Evolutionary conservation across 139 green algal genomes (phyloP).

Genomic region (Closterium sp.): DNA sequence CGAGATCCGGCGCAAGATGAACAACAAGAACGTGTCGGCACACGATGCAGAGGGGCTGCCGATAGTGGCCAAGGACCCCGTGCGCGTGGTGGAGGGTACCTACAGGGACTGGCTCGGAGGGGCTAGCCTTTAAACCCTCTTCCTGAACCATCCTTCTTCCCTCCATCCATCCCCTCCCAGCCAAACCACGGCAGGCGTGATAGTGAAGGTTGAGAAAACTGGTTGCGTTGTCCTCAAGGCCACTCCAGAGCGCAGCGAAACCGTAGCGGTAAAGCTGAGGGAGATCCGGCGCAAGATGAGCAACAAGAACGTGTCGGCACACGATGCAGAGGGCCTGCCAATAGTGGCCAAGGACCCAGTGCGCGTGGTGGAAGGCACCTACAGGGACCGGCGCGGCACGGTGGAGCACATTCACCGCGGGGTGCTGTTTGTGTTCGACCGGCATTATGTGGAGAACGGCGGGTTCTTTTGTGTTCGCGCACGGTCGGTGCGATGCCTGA

Average conservation of each 20-base stretch:
- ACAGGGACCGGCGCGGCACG: too few species aligned
- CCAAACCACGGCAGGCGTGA: conserved; percentile 59
- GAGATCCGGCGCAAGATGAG: conserved; percentile 63
- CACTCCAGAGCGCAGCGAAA: conserved; percentile 68
- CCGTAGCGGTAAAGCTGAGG: conserved; percentile 67
- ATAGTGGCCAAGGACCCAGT: too few species aligned
- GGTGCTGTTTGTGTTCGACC: conserved; percentile 64
- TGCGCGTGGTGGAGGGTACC: conserved; percentile 61
- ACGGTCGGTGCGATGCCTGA: too few species aligned
- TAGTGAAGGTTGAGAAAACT: conserved; percentile 77
- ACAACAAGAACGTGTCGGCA: conserved; percentile 56
- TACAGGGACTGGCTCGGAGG: too few species aligned
- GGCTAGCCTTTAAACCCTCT: too few species aligned
- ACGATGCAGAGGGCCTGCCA: too few species aligned
- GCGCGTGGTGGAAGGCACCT: too few species aligned
- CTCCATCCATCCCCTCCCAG: conserved; percentile 2
- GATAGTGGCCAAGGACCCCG: conserved; percentile 54
- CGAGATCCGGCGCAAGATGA: conserved; percentile 84
- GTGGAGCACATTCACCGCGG: conserved; percentile 75
- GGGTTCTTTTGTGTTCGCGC: conserved; percentile 50
- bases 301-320: too few species aligned
- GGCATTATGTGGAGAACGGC: conserved; percentile 28
- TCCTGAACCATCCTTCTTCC: too few species aligned
- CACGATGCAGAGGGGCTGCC: conserved; percentile 53
- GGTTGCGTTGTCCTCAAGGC: conserved; percentile 37